Conservation (phyloP, 768 basidiomycete species). For the Tricholomella constricta region DNA sequence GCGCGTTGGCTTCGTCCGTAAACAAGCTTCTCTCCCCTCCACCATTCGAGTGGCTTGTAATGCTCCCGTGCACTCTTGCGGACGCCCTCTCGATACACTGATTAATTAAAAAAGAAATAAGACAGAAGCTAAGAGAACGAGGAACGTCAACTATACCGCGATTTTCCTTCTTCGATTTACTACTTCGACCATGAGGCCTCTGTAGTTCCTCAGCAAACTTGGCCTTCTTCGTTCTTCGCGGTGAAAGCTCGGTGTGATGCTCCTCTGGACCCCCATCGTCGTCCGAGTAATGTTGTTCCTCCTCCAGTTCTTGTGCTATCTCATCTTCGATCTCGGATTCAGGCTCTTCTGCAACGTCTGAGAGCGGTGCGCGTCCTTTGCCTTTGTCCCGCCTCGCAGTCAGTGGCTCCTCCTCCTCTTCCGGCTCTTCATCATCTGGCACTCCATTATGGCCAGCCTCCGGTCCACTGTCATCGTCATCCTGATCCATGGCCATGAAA, state of each 20-base stretch:
- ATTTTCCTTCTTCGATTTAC: slow-evolving; percentile 43
- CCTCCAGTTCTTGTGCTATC: slow-evolving; percentile 42
- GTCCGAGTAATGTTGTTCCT: slow-evolving; percentile 29
- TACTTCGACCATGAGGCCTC: slow-evolving; percentile 23
- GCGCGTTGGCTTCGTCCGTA: slow-evolving; percentile 58
- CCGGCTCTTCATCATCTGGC: slow-evolving; percentile 34
- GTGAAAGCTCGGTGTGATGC: slow-evolving; percentile 25
- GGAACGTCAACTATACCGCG: slow-evolving; percentile 28
- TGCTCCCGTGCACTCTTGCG: slow-evolving; percentile 73
- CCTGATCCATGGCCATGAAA: slow-evolving; percentile 52
- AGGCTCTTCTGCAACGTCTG: slow-evolving; percentile 44
- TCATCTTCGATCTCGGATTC: slow-evolving; percentile 48
- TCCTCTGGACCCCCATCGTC: slow-evolving; percentile 34
- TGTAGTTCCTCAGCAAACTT: slow-evolving; percentile 27
- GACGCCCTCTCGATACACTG: slow-evolving; percentile 51
- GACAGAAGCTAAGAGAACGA: background rate
- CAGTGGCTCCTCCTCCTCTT: slow-evolving; percentile 27
- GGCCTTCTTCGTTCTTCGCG: slow-evolving; percentile 37
- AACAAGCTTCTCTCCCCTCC: slow-evolving; percentile 90
- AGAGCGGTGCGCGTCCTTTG: slow-evolving; percentile 14
- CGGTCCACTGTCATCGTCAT: slow-evolving; percentile 43
- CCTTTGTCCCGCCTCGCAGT: slow-evolving; percentile 16
- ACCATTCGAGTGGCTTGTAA: slow-evolving; percentile 80
- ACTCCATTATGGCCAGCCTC: slow-evolving; percentile 26
- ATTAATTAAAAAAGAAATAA: background rate